These are phyloP conservation scores for Tuber brumale DNA, from an alignment of 495 filamentous ascomycete genomes.

Conservation along the genomic window DNA sequence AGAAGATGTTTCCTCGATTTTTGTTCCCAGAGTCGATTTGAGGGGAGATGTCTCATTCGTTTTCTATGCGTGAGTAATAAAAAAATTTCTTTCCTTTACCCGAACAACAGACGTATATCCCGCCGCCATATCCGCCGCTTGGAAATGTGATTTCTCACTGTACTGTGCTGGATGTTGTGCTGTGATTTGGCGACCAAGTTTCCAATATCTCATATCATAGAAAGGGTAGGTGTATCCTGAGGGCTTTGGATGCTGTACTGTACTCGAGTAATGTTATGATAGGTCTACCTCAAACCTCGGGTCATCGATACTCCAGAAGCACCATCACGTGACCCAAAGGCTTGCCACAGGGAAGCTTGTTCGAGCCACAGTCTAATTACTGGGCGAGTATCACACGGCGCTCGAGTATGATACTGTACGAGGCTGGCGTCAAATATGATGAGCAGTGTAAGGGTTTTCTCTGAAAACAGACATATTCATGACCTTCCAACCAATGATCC, in stretches of 20 bases:
- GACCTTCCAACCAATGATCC: too few species aligned
- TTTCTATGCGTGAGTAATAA: constrained; percentile 1
- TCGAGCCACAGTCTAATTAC: too few species aligned
- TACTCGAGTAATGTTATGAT: too few species aligned
- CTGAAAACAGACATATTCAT: too few species aligned
- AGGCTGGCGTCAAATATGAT: too few species aligned
- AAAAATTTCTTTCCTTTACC: neutral
- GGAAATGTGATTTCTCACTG: neutral
- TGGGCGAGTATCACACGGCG: too few species aligned
- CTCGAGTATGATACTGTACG: too few species aligned
- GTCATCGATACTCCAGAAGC: neutral
- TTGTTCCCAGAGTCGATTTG: neutral
- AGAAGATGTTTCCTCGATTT: neutral
- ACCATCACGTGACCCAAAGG: neutral
- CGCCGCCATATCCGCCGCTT: neutral
- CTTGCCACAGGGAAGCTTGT: neutral
- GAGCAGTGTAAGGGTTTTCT: too few species aligned
- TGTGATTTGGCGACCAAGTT: neutral
- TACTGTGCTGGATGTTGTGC: neutral
- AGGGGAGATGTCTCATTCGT: constrained; percentile 5
- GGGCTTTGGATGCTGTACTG: neutral
- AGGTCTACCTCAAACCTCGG: neutral
- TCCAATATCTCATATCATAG: neutral
- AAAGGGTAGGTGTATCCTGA: neutral
- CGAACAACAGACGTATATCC: constrained; percentile 1